Base-by-base conservation (phyloP, 2,329 filamentous ascomycete genomes). In the Colletotrichum aenigma region DNA sequence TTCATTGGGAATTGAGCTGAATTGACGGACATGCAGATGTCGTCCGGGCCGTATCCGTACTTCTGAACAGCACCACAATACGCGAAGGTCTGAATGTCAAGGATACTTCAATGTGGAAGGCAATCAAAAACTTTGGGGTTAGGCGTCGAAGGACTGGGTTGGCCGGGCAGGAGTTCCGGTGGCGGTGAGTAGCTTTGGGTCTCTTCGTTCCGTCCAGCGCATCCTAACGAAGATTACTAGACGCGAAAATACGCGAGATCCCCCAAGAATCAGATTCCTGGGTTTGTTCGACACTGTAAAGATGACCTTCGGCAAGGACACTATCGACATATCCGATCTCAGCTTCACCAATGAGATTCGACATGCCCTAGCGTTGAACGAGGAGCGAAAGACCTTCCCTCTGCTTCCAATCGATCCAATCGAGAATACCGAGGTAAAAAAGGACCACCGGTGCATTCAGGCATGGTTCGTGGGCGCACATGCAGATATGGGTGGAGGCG, bases 381-480 rank as follows among this genome's bases (percentile, higher is more conserved):
- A 87, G 73, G 81, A 83, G 10, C 79, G 83, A 6, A 78, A 75
- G 61, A 76, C 70, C 52, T 77, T 82, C n/a, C 58, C 58, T 8
- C 38, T 62, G 1, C 13, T 74, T 3, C 30, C 26, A 3, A 34
- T 61, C 12, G 55, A 68, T 9, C 3, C 52, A 3, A 16, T 79
- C 73, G 61, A 76, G 38, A 56, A 77, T 70, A 65, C 16, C n/a
- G 64, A 70, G n/a, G 74, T 77, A 55, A 77, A 77, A 67, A 4
- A 6, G 7, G 18, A 18, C 8, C 48, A 18, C 84, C 58, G 80
- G 13, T 79, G 84, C 9, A 69, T 85, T 9, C 82, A 86, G 74
- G 84, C 85, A 3, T 85, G 83, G 84, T 87, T 87, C 74, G 81
- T 84, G 4, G 85, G 85, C 6, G 81, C 79, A 3, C 82, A 86